These are phyloP conservation scores for Brassica juncea DNA, from an alignment of 345 rosid genomes.

Conservation along the genomic window DNA sequence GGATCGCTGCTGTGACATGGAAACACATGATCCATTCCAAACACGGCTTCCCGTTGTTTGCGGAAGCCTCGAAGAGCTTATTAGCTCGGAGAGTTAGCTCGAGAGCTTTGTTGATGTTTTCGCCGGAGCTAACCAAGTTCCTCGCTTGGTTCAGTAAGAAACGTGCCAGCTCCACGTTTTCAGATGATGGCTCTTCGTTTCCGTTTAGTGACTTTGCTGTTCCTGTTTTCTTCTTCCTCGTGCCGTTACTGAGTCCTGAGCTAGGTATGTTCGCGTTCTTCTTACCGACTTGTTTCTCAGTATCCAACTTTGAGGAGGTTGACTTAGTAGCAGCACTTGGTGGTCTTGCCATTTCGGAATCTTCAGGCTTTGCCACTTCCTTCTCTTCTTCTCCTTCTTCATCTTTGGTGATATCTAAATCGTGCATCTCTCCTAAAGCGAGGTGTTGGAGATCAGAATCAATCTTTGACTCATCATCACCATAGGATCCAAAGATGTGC, in stretches of 20 bases:
- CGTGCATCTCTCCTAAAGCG: conserved; percentile 63
- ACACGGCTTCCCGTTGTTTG: conserved; percentile 58
- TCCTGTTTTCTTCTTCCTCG: conserved; percentile 56
- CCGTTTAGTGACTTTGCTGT: conserved; percentile 50
- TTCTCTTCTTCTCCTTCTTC: conserved; percentile 37
- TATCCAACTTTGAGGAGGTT: conserved; percentile 42
- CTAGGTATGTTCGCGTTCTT: conserved; percentile 48
- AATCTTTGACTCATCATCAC: conserved; percentile 89
- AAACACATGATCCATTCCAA: conserved; percentile 82
- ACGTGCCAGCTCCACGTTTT: conserved; percentile 61
- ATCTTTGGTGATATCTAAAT: conserved; percentile 54
- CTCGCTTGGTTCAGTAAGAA: conserved; percentile 74
- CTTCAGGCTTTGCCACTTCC: conserved; percentile 51
- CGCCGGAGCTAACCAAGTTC: conserved; percentile 72
- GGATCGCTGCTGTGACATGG: conserved; percentile 80
- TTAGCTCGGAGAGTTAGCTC: conserved; percentile 71
- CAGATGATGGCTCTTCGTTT: conserved; percentile 46
- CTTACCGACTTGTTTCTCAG: conserved; percentile 47
- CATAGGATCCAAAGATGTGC: conserved; percentile 72
- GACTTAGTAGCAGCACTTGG: conserved; percentile 50
- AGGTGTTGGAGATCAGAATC: conserved; percentile 81
- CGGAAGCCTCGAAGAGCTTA: conserved; percentile 64
- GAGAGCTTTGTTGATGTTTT: conserved; percentile 68
- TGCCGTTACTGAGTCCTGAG: conserved; percentile 30
- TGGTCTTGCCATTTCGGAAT: conserved; percentile 43